Evolutionary conservation across 345 rosid species (phyloP).

Genomic region (Combretum micranthum): DNA sequence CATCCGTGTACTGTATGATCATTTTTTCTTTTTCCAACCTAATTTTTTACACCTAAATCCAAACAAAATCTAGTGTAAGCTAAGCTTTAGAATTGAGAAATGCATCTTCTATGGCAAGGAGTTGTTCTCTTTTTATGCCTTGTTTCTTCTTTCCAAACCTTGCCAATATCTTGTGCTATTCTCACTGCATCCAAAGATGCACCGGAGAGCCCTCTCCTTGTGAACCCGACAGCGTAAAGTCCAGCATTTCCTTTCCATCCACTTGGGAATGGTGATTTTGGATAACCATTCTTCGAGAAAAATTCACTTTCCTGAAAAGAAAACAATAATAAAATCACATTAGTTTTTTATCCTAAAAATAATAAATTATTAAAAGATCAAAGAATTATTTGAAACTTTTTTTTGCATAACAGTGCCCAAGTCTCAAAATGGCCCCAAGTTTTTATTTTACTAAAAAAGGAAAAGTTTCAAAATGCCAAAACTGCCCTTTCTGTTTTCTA

Average conservation of each 20-base stretch:
- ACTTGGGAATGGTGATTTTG: slow-evolving; percentile 67
- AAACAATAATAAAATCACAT: slow-evolving; percentile 3
- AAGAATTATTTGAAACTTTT: no score
- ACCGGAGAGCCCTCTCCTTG: slow-evolving; percentile 83
- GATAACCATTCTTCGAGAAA: slow-evolving; percentile 62
- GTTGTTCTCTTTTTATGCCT: slow-evolving; percentile 55
- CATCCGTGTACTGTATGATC: not conserved
- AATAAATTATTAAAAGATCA: no score
- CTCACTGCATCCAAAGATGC: slow-evolving; percentile 65
- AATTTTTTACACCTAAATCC: not conserved
- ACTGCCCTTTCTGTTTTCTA: slow-evolving; percentile 7
- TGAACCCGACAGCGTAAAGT: slow-evolving; percentile 91
- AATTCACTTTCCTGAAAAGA: slow-evolving; percentile 60
- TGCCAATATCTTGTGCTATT: slow-evolving; percentile 67
- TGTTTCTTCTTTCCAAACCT: slow-evolving; percentile 62
- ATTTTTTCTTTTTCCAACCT: not conserved
- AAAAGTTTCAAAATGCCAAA: slow-evolving; percentile 11
- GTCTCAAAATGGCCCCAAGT: no score
- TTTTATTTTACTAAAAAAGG: slow-evolving; percentile 4
- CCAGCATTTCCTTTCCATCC: slow-evolving; percentile 90
- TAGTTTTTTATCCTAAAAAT: not conserved
- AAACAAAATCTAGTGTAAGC: not conserved
- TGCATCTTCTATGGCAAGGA: slow-evolving; percentile 73
- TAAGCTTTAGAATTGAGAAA: slow-evolving; percentile 50
- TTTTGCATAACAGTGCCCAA: no score